phyloP scores from a whole-genome alignment of 106 monocot species.

The Allium cepa region DNA sequence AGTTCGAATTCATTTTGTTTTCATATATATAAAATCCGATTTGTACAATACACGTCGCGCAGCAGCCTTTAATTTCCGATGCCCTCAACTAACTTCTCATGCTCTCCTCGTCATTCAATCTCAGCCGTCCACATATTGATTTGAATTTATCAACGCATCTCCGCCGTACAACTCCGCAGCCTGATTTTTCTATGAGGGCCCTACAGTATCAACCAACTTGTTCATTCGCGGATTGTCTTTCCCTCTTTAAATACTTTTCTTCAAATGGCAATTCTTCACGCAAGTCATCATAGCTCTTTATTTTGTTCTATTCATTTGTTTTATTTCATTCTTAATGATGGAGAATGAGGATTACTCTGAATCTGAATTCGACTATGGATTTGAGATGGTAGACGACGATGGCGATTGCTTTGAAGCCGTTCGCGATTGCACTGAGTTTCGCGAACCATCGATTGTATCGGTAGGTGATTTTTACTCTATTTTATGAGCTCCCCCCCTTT shows the following conservation, averaged over 20 bases:
- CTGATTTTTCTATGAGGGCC: neutral
- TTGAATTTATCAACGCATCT: neutral
- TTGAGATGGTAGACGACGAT: neutral
- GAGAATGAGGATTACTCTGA: constrained; percentile 1
- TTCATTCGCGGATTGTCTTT: neutral
- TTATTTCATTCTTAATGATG: neutral
- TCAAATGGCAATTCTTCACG: neutral
- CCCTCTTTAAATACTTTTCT: neutral
- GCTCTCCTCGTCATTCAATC: neutral
- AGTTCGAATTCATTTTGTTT: no score
- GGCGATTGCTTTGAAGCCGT: neutral
- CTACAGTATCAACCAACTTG: neutral
- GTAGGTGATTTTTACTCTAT: neutral
- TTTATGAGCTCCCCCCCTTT: neutral
- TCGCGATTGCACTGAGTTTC: neutral
- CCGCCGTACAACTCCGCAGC: neutral
- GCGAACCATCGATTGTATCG: constrained; percentile 1
- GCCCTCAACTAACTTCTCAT: neutral
- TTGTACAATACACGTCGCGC: neutral
- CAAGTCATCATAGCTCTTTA: no score
- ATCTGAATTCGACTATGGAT: neutral
- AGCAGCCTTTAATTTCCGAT: neutral
- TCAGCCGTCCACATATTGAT: neutral
- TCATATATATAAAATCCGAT: no score
- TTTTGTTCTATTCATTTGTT: neutral